A percentile compares a stretch with the other conserved stretches of the same genome.
Conservation (phyloP, 2,329 filamentous ascomycete genomes). For the Myriosclerotinia scirpicola region DNA sequence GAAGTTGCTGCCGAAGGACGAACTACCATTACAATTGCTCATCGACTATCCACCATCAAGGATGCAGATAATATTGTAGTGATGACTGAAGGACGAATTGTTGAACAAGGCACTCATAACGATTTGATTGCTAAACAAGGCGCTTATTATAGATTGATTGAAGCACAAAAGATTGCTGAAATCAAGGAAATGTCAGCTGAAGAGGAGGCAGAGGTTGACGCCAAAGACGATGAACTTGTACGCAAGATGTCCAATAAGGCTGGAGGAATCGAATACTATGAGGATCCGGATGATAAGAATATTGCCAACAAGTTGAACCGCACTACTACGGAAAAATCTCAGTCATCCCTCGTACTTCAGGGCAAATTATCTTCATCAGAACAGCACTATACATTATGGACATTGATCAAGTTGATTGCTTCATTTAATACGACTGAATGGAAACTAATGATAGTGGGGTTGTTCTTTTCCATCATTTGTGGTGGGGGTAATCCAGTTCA, state of each 20-base stretch:
- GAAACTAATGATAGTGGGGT: slow-evolving; percentile 68
- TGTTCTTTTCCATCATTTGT: slow-evolving; percentile 72
- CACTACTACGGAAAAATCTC: slow-evolving; percentile 56
- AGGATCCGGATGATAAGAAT: slow-evolving; percentile 62
- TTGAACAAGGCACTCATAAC: slow-evolving; percentile 89
- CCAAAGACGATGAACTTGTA: slow-evolving; percentile 52
- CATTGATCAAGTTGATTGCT: slow-evolving; percentile 74
- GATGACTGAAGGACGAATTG: slow-evolving; percentile 79
- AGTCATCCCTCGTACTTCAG: slow-evolving; percentile 70
- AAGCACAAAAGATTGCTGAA: slow-evolving; percentile 78
- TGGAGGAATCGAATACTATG: slow-evolving; percentile 43
- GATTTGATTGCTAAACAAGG: slow-evolving; percentile 67
- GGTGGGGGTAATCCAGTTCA: slow-evolving; percentile 78
- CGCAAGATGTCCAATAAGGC: slow-evolving; percentile 46
- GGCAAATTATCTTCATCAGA: slow-evolving; percentile 51
- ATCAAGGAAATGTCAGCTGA: slow-evolving; percentile 54
- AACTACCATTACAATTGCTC: slow-evolving; percentile 95
- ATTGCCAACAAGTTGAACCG: slow-evolving; percentile 58
- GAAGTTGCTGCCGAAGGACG: slow-evolving; percentile 82
- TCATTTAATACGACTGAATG: slow-evolving; percentile 77
- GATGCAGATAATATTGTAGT: slow-evolving; percentile 96
- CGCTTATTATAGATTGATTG: slow-evolving; percentile 82
- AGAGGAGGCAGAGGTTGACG: slow-evolving; percentile 52
- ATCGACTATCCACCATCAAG: slow-evolving; percentile 91
- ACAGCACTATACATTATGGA: slow-evolving; percentile 67